Evolutionary conservation across 2,329 filamentous ascomycete genomes (phyloP), one percentile per base, ranked within the genome.

Genomic region (Arthrinium puccinioides): DNA sequence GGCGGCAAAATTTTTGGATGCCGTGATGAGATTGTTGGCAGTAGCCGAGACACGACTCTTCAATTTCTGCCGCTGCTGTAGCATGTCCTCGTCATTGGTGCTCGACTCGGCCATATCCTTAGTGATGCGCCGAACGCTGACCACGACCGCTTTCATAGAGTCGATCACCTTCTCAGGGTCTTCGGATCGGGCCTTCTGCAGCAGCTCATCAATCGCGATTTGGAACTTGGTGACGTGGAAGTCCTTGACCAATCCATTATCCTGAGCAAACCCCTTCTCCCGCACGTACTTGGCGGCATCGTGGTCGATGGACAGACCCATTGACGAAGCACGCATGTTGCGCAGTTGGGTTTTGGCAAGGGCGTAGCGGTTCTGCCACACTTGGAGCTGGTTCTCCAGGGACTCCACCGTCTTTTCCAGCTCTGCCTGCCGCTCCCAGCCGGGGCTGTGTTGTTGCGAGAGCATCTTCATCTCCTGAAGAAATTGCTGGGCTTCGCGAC

Each of bases 201-300:
- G 70, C 26, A 97, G 72, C 52, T 97, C 90, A 55, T 98, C 90
- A 43, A 98, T 85, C 16, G 88, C 78, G 42, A 97, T 82, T 60
- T 98, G 92, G 66, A 95, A 97, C 54, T 87, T 89, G 35, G 90
- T 96, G 47, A 98, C 79, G 56, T 96, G 85, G 10, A 96, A 76
- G 60, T 96, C 92, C 62, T 86, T 89, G 50, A 98, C 79, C 16
- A 92, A 60, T 6, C 92, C 92, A 41, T 80, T 75, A 10, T 82
- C 75, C 25, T 83, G 74, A 16, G 76, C 73, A 46, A 92, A 82
- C 19, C 72, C 77, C 52, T 74, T 75, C 36, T 86, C 79, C 35
- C 76, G 75, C 27, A 80, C 62, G 44, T 80, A 76, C 46, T 74
- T 76, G 34, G 74, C 76, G n/a, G 81, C 79, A 47, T 90, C 82